Evolutionary conservation across 1,139 yeast genomes (phyloP).

Genomic region (Pichia terricola): DNA sequence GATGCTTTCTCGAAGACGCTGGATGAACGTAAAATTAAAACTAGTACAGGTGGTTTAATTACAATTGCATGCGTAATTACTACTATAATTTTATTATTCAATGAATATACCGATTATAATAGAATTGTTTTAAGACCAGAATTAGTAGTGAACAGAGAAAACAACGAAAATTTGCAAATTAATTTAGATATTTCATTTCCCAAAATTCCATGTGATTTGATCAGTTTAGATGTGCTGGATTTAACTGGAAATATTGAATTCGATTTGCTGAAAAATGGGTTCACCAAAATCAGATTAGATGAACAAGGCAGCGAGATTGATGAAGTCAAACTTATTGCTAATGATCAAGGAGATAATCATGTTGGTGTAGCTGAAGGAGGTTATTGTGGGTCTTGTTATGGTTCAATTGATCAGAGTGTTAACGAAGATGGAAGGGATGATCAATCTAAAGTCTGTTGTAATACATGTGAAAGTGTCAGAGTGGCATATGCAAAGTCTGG

Average conservation of each 20-base stretch:
- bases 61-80: constrained; percentile 62
- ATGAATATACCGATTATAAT: constrained; percentile 72
- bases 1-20: constrained; percentile 94
- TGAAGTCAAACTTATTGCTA: constrained; percentile 25
- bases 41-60: constrained; percentile 83
- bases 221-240: constrained; percentile 65
- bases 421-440: constrained; percentile 33
- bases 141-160: constrained; percentile 79
- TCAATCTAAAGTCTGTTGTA: constrained; percentile 51
- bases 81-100: constrained; percentile 52
- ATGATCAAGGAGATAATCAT: constrained; percentile 18
- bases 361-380: constrained; percentile 17
- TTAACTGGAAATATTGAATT: constrained; percentile 75
- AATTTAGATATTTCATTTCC: constrained; percentile 79
- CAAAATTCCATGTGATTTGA: constrained; percentile 66
- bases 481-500: constrained; percentile 65
- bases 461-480: constrained; percentile 73
- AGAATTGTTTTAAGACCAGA: constrained; percentile 65
- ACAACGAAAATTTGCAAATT: constrained; percentile 67
- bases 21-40: constrained; percentile 83
- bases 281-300: constrained; percentile 57
- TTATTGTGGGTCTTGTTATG: constrained; percentile 88
- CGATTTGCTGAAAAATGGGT: constrained; percentile 62
- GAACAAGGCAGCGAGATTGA: constrained; percentile 34
- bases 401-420: constrained; percentile 58